Conservation (phyloP, 257 asterid genomes). For the Nicotiana noctiflora region DNA sequence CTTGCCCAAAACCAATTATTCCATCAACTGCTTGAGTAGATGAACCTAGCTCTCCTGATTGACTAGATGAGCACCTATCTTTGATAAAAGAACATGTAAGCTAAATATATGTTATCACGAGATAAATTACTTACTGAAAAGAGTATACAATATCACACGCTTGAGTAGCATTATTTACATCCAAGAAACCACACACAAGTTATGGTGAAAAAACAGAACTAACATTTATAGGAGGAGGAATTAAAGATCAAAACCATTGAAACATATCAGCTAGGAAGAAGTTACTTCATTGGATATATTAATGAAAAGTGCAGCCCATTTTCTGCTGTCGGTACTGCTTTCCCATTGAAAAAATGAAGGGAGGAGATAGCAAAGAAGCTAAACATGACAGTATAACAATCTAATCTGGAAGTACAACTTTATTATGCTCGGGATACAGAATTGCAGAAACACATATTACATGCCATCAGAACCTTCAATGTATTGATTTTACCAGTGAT, state of each 20-base stretch:
- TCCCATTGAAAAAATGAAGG: neutral
- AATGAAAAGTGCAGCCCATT: neutral
- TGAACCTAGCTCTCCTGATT: constrained; percentile 84
- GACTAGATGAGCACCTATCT: constrained; percentile 79
- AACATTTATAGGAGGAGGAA: neutral
- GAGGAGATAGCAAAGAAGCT: neutral
- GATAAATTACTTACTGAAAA: neutral
- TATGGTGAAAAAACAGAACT: constrained; percentile 1
- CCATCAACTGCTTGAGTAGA: constrained; percentile 94
- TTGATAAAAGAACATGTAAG: constrained; percentile 28
- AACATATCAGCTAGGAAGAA: neutral
- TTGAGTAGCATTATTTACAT: neutral
- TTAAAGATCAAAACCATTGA: neutral
- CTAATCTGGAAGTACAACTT: neutral
- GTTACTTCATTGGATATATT: neutral
- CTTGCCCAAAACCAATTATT: constrained; percentile 93
- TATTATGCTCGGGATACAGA: neutral
- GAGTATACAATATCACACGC: neutral
- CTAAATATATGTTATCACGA: constrained; percentile 3
- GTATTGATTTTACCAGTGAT: neutral
- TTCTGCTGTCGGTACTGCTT: neutral
- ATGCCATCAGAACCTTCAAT: neutral
- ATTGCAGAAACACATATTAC: neutral
- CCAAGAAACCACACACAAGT: neutral
- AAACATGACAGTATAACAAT: neutral